These are phyloP conservation scores for Globisporangium viniferum DNA, from an alignment of 352 stramenopile genomes.

Conservation along the genomic window DNA sequence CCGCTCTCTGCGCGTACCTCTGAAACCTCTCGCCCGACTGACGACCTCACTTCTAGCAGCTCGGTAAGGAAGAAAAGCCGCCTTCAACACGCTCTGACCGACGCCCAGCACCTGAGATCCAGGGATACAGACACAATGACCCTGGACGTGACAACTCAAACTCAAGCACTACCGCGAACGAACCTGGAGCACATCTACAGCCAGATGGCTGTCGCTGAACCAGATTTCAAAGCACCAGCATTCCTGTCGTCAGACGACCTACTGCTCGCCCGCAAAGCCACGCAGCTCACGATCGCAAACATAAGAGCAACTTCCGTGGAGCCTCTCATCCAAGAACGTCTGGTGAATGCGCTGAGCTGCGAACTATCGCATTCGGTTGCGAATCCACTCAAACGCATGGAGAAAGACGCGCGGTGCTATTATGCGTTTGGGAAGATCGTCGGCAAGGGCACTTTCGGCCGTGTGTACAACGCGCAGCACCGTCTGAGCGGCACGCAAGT, in stretches of 20 bases:
- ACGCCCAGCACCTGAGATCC: conserved; percentile 10
- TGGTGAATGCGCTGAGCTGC: not conserved
- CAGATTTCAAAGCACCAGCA: not conserved
- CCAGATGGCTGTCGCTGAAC: not conserved
- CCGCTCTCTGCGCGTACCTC: not conserved
- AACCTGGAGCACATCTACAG: not conserved
- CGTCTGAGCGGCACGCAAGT: conserved; percentile 38
- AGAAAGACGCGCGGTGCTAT: conserved; percentile 25
- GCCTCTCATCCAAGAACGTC: not conserved
- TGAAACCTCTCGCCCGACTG: not conserved
- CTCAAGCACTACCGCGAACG: not conserved
- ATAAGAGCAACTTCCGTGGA: not conserved
- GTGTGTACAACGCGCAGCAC: conserved; percentile 42
- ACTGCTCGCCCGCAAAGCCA: conserved; percentile 2
- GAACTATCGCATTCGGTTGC: conserved; percentile 12
- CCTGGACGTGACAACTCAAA: not conserved
- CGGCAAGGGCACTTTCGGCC: conserved; percentile 50
- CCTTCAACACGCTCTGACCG: conserved; percentile 20
- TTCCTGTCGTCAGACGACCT: not conserved
- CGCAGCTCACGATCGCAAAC: not conserved
- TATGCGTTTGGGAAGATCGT: conserved; percentile 50
- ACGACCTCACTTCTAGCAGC: not conserved
- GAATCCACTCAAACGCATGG: conserved; percentile 10
- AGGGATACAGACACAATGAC: not conserved
- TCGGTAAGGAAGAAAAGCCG: conserved; percentile 17